Evolutionary conservation across 768 basidiomycete genomes (phyloP).

Genomic region (Termitomyces sp.): DNA sequence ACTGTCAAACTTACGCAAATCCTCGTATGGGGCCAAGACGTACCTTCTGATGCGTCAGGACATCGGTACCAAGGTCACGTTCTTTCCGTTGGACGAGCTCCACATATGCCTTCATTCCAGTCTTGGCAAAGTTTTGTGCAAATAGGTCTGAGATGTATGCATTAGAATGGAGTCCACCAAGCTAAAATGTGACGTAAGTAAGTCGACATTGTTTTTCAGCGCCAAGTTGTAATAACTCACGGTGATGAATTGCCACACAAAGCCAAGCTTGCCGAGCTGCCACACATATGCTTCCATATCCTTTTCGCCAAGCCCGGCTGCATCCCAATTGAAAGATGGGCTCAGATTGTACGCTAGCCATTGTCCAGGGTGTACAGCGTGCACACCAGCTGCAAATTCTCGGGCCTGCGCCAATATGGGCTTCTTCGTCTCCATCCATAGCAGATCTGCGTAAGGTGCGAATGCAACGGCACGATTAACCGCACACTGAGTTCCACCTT

Average conservation of each 20-base stretch:
- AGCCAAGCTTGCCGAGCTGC: conserved; percentile 92
- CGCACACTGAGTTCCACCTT: conserved; percentile 93
- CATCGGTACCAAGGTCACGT: conserved; percentile 90
- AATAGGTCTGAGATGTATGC: conserved; percentile 95
- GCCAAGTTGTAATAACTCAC: conserved; percentile 35
- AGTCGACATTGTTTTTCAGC: neutral
- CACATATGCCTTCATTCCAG: conserved; percentile 99
- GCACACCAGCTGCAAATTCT: conserved; percentile 90
- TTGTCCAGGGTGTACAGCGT: conserved; percentile 74
- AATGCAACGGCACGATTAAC: conserved; percentile 89
- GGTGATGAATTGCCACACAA: conserved; percentile 99
- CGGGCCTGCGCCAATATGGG: conserved; percentile 89
- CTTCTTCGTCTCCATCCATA: conserved; percentile 98
- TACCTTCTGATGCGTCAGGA: conserved; percentile 96
- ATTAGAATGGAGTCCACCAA: conserved; percentile 95
- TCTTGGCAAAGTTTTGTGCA: conserved; percentile 80
- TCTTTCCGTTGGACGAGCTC: conserved; percentile 91
- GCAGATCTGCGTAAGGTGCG: conserved; percentile 86
- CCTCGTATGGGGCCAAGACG: conserved; percentile 13
- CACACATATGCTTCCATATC: conserved; percentile 90
- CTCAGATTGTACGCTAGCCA: conserved; percentile 97
- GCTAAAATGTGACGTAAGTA: conserved; percentile 37
- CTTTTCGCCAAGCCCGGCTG: conserved; percentile 77
- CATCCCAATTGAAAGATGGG: conserved; percentile 93
- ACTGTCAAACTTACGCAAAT: conserved; percentile 10